Evolutionary conservation across 306 rosid species (phyloP), one percentile per base, ranked within the genome.

Genomic region (Pyrus betulifolia): DNA sequence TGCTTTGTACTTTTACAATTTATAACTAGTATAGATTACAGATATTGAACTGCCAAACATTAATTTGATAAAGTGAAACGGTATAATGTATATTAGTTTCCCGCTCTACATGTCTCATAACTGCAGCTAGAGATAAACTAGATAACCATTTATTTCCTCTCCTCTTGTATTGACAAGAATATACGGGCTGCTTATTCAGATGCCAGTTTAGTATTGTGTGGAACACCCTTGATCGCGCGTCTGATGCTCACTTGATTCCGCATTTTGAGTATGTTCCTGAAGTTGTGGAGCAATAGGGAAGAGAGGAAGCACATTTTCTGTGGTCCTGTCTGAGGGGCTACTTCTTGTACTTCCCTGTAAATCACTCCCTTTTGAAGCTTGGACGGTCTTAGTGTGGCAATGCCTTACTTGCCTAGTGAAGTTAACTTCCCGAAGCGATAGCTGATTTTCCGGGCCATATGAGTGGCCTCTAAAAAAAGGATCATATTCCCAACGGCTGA

Each of bases 161-260:
- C 98, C 78, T 91, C 96, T 79, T 89, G 93, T 87, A 93, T 85
- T 75, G 91, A 88, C 84, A 72, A 86, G 79, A 88, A 91, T 80
- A 93, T 88, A 51, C 92, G 73, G 25, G 91, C 90, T 18, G 92
- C 97, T 61, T 93, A 89, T 82, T 91, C 93, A 64, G 85, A 87
- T 66, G 96, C 93, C 46, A 88, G 78, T 84, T 74, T 83, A 46
- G 88, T 83, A 88, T 90, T 87, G 70, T 85, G 87, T 62, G 98
- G 97, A 70, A 86, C 71, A 78, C 87, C 97, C 85, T 85, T 91
- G 71, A 93, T 88, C 10, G 83, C 92, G 44, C 76, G 68, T 12
- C n/a, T 74, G 90, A 21, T 79, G 77, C 57, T 88, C 88, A 54
- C 45, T 81, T 5, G 9, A 67, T 69, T 74, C 79, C 5, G 70